phyloP scores from a whole-genome alignment of 2,329 filamentous ascomycete species.

The Fusarium praegraminearum region DNA sequence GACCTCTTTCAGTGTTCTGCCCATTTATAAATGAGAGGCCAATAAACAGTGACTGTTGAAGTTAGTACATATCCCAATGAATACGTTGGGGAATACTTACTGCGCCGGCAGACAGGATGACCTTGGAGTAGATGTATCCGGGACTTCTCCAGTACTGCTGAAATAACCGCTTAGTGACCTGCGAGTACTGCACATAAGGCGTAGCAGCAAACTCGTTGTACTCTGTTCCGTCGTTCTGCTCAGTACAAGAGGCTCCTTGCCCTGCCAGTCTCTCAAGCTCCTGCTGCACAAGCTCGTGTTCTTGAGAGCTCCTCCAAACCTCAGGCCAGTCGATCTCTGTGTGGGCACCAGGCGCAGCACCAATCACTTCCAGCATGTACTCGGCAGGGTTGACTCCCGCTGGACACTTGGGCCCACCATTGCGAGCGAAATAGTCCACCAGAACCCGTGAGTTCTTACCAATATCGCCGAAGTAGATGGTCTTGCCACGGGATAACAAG shows the following conservation, averaged over 20 bases:
- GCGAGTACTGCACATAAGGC: constrained; percentile 48
- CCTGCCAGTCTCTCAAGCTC: constrained; percentile 50
- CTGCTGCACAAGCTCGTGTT: constrained; percentile 50
- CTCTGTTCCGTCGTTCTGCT: neutral
- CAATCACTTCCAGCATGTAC: constrained; percentile 69
- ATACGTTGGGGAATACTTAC: constrained; percentile 45
- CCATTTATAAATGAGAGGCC: constrained; percentile 76
- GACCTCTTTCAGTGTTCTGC: constrained; percentile 69
- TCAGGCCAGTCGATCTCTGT: constrained; percentile 55
- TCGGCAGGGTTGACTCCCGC: constrained; percentile 73
- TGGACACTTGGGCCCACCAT: constrained; percentile 67
- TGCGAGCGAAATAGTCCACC: constrained; percentile 70
- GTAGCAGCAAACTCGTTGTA: constrained; percentile 52
- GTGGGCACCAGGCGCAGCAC: constrained; percentile 63
- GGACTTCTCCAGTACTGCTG: constrained; percentile 58
- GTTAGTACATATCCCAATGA: neutral
- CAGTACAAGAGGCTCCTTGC: neutral
- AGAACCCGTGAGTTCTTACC: constrained; percentile 67
- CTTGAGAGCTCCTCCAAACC: constrained; percentile 52
- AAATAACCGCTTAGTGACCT: constrained; percentile 54
- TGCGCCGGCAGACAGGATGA: constrained; percentile 42
- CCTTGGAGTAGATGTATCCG: constrained; percentile 72
- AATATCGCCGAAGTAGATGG: constrained; percentile 75
- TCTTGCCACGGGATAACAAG: constrained; percentile 71
- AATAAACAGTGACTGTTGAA: constrained; percentile 66